Base-by-base conservation (phyloP, 2,329 filamentous ascomycete species). In the Myriosclerotinia duriaeana region DNA sequence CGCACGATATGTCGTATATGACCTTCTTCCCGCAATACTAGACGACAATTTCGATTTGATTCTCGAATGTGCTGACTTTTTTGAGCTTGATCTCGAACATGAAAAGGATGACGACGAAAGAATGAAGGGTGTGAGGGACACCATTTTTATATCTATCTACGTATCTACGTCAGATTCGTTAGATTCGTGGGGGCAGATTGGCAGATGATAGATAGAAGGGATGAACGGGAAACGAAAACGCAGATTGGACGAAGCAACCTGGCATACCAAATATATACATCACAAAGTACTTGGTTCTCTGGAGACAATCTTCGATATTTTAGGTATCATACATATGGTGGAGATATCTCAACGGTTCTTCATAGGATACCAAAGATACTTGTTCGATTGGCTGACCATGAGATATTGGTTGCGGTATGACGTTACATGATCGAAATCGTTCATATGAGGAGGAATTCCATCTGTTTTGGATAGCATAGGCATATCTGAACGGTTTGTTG, bases 81-180 rank as follows among this genome's bases (percentile, higher is more conserved):
- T 26, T 4, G 60, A 63, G 26, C 6, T 26, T 5, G 60, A 54
- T 30, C 48, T 54, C 20, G 58, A 65, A 60, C 30, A 60, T 26
- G 34, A 44, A 34, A 48, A 59, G 36, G 64, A 46, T n/a, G 53
- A 40, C 12, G 54, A 53, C 2, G 26, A 61, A 5, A 61, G 17
- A 44, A 42, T 15, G 14, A 59, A 53, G 11, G 64, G 46, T 15
- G 38, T 53, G 5, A 65, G 20, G 26, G 56, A 59, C 14, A 61
- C 54, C 64, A 65, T 65, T 44, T 60, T 30, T 53, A 64, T 55
- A n/a, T 52, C 38, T 44, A 34, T 26, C 15, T 50, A 20, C 12
- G 30, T 30, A 42, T 42, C 34, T 63, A 34, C 22, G 48, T 40
- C 46, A 54, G 3, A 15, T 40, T 22, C 20, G 42, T 26, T 17